Evolutionary conservation across 306 rosid species (phyloP), one percentile per base, ranked within the genome.

Genomic region (Rubus parviflorus): DNA sequence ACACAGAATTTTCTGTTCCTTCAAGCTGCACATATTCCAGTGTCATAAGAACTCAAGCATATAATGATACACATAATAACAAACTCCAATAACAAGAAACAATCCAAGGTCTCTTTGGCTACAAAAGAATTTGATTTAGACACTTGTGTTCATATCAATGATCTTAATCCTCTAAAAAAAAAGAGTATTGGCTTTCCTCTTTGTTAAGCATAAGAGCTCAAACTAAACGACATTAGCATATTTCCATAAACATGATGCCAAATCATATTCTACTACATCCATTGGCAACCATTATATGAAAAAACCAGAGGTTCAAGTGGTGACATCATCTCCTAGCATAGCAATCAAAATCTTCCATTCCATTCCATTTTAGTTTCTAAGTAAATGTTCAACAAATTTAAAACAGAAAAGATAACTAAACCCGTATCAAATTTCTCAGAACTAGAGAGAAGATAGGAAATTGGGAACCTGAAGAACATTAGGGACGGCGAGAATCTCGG

Each of bases 401-500:
- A 23, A 68, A 20, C 12, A 14, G 8, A 13, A 20, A 20, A 38
- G 35, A 17, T 41, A 42, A 68, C 7, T 6, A n/a, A 68, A 7
- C 4, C 8, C 46, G 8, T 42, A 8, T 42, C 46, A 42, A 8
- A 4, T 42, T 42, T 42, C 46, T 42, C 6, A 5, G 20, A 35
- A 63, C 14, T 38, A 9, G 67, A 37, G 14, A 42, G 52, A 3
- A 2, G 8, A 25, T 13, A 49, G 40, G 23, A 75, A 7, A 13
- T 10, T 13, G 66, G 52, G 37, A 80, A 95, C 98, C 98, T 95
- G 88, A 3, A 53, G 77, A 63, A 95, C 78, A 73, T 70, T 81
- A n/a, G 97, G 91, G 77, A 88, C 87, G 35, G 91, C 84, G 43
- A 95, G 93, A 90, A 95, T 85, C 87, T 95, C 97, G 5, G 98